Base-by-base conservation (phyloP, 306 rosid species). In the Glycine latifolia region DNA sequence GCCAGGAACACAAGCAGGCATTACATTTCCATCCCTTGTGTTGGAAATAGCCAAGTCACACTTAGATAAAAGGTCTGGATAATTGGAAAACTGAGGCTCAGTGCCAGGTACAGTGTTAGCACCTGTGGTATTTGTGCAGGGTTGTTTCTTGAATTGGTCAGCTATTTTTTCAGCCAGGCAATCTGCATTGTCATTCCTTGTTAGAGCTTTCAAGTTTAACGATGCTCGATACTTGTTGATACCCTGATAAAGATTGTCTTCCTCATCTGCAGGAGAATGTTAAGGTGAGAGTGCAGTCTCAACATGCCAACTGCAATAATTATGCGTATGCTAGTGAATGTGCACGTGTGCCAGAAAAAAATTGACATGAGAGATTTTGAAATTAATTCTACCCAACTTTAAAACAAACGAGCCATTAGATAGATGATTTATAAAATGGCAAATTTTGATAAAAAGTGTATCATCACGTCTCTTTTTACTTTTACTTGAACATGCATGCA, bases 41-140 rank as follows among this genome's bases (percentile, higher is more conserved):
- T 89, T 83, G 31, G 98, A 83, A 82, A 91, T 81, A 77, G 91
- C 90, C 82, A 92, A 79, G 69, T 89, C 85, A 76, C 98, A 94
- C 84, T 92, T 88, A 46, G 86, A 4, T 81, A 92, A 73, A 50
- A 95, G 89, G 75, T 83, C 71, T 10, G 97, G 97, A 55, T 78
- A 95, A 87, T 90, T 79, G 14, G 95, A 7, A 39, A 95, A 91
- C 74, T 88, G 91, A 31, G 98, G 92, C 75, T 95, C 98, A 2
- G 95, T 92, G 78, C 98, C 98, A 48, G 91, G 91, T 52, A 95
- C 91, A 0, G 97, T 92, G 88, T 92, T 92, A 74, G 98, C 86
- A 46, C 98, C 98, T 37, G 97, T 95, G 60, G 92, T 78, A 88
- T 95, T 95, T 74, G 97, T 92, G 67, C 98, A 92, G 39, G 92